phyloP scores from a whole-genome alignment of 2,329 filamentous ascomycete genomes.

The Fusarium acutatum region DNA sequence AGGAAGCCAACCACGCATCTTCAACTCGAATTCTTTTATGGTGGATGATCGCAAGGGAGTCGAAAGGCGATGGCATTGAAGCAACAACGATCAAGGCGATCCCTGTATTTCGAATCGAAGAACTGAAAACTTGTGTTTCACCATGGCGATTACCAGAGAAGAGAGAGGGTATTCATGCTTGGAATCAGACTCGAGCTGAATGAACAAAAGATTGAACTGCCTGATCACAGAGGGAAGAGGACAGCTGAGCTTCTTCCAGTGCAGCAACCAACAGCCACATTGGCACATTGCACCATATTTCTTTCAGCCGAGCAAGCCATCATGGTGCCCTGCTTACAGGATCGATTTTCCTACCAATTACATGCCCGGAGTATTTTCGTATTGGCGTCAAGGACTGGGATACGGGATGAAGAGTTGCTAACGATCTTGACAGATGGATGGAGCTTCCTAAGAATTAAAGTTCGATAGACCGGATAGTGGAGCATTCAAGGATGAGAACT shows the following conservation, averaged over 20 bases:
- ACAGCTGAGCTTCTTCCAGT: neutral
- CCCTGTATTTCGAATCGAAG: neutral
- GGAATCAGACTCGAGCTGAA: neutral
- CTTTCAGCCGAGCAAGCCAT: neutral
- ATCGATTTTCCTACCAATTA: neutral
- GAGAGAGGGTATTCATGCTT: neutral
- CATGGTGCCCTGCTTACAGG: accelerated
- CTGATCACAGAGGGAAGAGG: neutral
- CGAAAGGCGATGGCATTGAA: neutral
- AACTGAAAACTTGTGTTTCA: neutral
- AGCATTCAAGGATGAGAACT: neutral
- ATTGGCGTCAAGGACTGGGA: neutral
- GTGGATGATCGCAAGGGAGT: neutral
- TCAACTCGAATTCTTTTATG: neutral
- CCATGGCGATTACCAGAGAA: neutral
- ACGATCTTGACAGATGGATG: neutral
- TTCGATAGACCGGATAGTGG: neutral
- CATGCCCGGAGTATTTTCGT: no score
- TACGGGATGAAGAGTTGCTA: neutral
- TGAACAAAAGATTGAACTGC: no score
- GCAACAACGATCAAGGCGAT: no score
- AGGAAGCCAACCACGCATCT: neutral
- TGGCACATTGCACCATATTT: neutral
- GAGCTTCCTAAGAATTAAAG: neutral
- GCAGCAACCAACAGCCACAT: neutral